These are phyloP conservation scores for Ganoderma boninense DNA, from an alignment of 1,284 basidiomycete genomes.

Conservation along the genomic window DNA sequence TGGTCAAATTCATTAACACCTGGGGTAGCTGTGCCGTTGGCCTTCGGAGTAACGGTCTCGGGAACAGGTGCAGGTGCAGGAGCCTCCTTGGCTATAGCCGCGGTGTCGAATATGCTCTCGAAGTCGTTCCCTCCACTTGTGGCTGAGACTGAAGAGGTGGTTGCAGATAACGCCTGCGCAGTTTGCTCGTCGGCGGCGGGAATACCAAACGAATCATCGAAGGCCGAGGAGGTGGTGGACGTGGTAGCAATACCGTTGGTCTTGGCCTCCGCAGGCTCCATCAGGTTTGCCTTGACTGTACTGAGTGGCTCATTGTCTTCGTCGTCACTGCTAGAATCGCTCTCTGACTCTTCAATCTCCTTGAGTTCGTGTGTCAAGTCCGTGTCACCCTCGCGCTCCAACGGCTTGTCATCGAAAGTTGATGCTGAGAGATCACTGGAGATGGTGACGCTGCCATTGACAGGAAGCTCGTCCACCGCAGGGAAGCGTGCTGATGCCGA, in stretches of 20 bases:
- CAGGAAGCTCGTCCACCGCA: slow-evolving; percentile 49
- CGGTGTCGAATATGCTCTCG: slow-evolving; percentile 32
- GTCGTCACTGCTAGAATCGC: slow-evolving; percentile 55
- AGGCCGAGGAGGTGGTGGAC: slow-evolving; percentile 43
- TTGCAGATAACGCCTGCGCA: slow-evolving; percentile 16
- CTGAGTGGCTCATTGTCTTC: slow-evolving; percentile 53
- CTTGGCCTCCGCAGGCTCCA: slow-evolving; percentile 31
- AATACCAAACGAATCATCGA: slow-evolving; percentile 74
- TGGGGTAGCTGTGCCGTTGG: slow-evolving; percentile 36
- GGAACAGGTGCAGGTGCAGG: slow-evolving; percentile 27
- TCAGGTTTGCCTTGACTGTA: slow-evolving; percentile 36
- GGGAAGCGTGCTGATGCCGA: slow-evolving; percentile 48
- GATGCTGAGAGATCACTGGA: slow-evolving; percentile 18
- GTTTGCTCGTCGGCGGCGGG: slow-evolving; percentile 26
- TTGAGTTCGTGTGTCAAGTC: slow-evolving; percentile 63
- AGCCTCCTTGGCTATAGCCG: slow-evolving; percentile 25
- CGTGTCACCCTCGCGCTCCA: slow-evolving; percentile 46
- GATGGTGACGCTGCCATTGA: slow-evolving; percentile 22
- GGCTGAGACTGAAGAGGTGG: slow-evolving; percentile 8
- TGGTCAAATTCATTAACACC: slow-evolving; percentile 79
- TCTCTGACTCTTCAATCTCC: slow-evolving; percentile 72
- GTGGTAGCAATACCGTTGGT: slow-evolving; percentile 28
- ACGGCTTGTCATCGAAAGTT: slow-evolving; percentile 8
- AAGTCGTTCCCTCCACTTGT: slow-evolving; percentile 18
- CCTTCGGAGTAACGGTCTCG: slow-evolving; percentile 28